Base-by-base conservation (phyloP, 371 early-diverging fungal species). In the Actinomortierella wolfii region DNA sequence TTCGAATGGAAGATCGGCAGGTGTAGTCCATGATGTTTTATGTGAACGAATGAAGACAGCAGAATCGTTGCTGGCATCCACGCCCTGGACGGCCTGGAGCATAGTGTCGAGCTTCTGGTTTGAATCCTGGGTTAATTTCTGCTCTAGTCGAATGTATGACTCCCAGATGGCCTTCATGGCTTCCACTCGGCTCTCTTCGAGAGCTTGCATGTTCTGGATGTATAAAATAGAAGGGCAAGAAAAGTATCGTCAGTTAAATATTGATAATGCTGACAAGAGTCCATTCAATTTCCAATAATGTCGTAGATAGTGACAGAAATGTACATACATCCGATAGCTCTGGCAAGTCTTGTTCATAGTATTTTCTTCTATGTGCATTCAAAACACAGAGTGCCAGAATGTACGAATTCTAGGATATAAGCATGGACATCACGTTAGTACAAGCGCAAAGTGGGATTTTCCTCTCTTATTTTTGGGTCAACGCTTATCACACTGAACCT, bases 341-440 rank as follows among this genome's bases (percentile, higher is more conserved):
- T 4, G 89, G 88, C 28, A 89, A 59, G 54, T 89, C 88, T 23
- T 71, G 77, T 46, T 84, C 79, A 56, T 81, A 86, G 54, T 87
- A 86, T 56, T 88, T 86, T 44, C 69, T 63, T 43, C 83, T 77
- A 51, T 82, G 83, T 14, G 84, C 82, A 62, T 89, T 89, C 13
- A 87, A 78, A 5, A 83, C 84, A n/a, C 69, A 70, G 45, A 90
- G 59, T 0, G 87, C 64, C 21, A 90, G 64, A 34, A 90, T 61
- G 54, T 90, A 90, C 6, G 83, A 50, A 53, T 90, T 90, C 89
- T 89, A 76, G n/a, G 20, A 18, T 9, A 54, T 26, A 26, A 39
- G 29, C 18, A 44, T 44, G 17, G 3, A 5, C 21, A 4, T 5
- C 3, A 20, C 1, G 64, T 52, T 34, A 18, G 40, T 7, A 44